Percentiles rank a stretch among this genome's conserved stretches.
These are phyloP conservation scores for Scleromitrula shiraiana DNA, from an alignment of 2,329 filamentous ascomycete genomes.

Conservation along the genomic window DNA sequence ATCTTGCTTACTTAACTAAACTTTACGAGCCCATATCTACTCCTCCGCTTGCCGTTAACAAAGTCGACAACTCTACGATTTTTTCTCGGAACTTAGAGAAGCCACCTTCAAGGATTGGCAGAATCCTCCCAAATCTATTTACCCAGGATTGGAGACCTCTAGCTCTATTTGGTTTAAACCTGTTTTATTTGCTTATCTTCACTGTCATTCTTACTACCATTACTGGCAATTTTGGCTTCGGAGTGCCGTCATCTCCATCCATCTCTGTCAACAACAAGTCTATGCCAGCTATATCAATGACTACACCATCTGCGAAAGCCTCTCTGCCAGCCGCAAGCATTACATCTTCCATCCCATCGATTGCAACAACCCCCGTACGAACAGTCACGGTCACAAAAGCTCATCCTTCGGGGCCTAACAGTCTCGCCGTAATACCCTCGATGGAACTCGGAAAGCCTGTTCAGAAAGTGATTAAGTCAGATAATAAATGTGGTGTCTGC, in stretches of 20 bases:
- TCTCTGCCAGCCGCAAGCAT: constrained; percentile 15
- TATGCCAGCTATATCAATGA: constrained; percentile 22
- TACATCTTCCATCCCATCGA: constrained; percentile 19
- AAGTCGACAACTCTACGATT: constrained; percentile 5
- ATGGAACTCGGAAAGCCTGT: constrained; percentile 27
- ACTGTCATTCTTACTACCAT: too few species aligned
- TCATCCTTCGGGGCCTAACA: constrained; percentile 30
- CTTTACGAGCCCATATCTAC: constrained; percentile 21
- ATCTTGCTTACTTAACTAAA: constrained; percentile 41
- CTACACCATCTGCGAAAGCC: constrained; percentile 18
- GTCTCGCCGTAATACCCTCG: constrained; percentile 35
- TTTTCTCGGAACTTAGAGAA: constrained; percentile 19
- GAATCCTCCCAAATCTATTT: constrained; percentile 14
- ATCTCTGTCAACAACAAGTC: constrained; percentile 29
- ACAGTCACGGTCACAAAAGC: constrained; percentile 30
- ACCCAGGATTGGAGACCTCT: constrained; percentile 23
- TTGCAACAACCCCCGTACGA: constrained; percentile 25
- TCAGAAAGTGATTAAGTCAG: constrained; percentile 13
- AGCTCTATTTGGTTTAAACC: constrained; percentile 17
- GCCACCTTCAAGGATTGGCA: constrained; percentile 5
- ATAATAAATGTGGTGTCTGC: constrained; percentile 33
- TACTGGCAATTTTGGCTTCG: constrained; percentile 15
- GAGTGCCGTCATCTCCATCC: constrained; percentile 14
- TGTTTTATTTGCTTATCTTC: constrained; percentile 24
- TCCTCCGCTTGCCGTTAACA: constrained; percentile 6